Evolutionary conservation across 306 rosid genomes (phyloP).

Genomic region (Cyamopsis tetragonoloba): DNA sequence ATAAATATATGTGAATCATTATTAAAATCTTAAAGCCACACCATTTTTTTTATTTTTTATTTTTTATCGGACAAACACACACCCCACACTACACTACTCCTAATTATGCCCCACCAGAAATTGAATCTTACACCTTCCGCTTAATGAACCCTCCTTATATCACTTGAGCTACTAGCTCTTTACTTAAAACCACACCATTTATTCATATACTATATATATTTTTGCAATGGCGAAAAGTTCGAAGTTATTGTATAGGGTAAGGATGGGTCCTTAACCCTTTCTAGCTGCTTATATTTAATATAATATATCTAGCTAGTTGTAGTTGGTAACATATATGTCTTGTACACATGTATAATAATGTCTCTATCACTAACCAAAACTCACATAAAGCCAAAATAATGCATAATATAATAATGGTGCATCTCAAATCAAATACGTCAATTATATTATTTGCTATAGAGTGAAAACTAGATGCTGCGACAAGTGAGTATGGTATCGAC

Average conservation of each 20-base stretch:
- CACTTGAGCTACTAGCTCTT: too few species aligned
- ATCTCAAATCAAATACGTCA: not conserved
- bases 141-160: too few species aligned
- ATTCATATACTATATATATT: too few species aligned
- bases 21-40: too few species aligned
- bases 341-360: not conserved
- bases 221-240: not conserved
- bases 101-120: too few species aligned
- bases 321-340: constrained; percentile 1
- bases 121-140: too few species aligned
- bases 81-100: too few species aligned
- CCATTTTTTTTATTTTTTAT: too few species aligned
- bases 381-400: not conserved
- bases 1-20: too few species aligned
- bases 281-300: not conserved
- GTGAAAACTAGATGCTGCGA: not conserved
- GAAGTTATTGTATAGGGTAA: not conserved
- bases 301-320: too few species aligned
- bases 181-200: not conserved
- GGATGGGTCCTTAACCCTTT: not conserved
- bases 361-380: not conserved
- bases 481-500: not conserved
- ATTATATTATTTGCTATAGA: constrained; percentile 24
- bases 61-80: too few species aligned
- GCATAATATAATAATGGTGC: not conserved